phyloP scores from a whole-genome alignment of 2,329 filamentous ascomycete genomes.

The Diaporthe capsici region DNA sequence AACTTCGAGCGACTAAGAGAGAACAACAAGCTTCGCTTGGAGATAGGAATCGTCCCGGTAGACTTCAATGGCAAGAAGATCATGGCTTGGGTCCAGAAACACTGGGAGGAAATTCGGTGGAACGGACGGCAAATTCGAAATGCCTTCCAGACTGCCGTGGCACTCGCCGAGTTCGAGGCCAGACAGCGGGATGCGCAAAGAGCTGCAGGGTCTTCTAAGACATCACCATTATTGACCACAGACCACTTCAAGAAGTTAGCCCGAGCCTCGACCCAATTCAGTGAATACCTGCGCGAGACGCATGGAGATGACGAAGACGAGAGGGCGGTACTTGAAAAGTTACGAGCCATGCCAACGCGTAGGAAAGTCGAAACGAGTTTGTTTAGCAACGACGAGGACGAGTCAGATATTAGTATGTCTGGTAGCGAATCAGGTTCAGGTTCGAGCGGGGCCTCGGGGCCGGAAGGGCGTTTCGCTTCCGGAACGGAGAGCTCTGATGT shows the following conservation, averaged over 20 bases:
- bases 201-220: fast-evolving
- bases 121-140: slow-evolving; percentile 26
- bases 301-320: slow-evolving; percentile 7
- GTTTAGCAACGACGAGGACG: not conserved
- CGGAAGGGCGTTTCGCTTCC: not conserved
- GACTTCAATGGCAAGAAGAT: not conserved
- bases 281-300: slow-evolving; percentile 2
- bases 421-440: not conserved
- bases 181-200: not conserved
- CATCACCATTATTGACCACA: not conserved
- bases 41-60: not conserved
- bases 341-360: fast-evolving
- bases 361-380: not conserved
- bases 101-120: not conserved
- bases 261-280: not conserved
- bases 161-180: slow-evolving; percentile 6
- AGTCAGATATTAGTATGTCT: not conserved
- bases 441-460: not conserved
- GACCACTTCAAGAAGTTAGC: slow-evolving; percentile 8
- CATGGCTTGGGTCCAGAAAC: not conserved
- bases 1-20: slow-evolving; percentile 28
- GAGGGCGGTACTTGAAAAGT: not conserved
- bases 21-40: slow-evolving; percentile 23
- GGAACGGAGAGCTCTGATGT: not conserved
- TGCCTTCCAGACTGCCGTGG: slow-evolving; percentile 4